Evolutionary conservation across 1,284 basidiomycete genomes (phyloP).

Genomic region (Ganoderma meredithae): DNA sequence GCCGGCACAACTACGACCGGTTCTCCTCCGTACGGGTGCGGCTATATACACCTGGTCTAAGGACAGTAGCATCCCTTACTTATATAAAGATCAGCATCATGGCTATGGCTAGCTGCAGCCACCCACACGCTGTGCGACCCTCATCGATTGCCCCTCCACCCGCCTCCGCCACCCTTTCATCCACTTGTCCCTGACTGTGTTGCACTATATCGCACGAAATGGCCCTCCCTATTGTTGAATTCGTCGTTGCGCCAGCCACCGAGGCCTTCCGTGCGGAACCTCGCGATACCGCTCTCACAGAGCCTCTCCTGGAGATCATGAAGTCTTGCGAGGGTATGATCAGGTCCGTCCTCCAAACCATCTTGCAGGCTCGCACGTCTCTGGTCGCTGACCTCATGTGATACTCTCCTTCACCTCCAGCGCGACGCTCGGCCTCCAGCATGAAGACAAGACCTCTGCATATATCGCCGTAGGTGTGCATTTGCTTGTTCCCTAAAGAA

Average conservation of each 20-base stretch:
- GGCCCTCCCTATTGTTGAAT: conserved; percentile 30
- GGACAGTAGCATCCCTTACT: neutral
- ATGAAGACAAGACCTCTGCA: conserved; percentile 31
- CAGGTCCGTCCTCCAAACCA: conserved; percentile 23
- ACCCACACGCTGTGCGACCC: neutral
- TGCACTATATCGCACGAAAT: conserved; percentile 10
- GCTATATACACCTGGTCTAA: neutral
- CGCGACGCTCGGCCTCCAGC: conserved; percentile 32
- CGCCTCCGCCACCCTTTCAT: neutral
- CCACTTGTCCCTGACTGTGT: neutral
- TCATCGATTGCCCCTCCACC: neutral
- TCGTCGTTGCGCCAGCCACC: conserved; percentile 17
- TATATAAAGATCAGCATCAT: neutral
- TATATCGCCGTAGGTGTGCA: conserved; percentile 31
- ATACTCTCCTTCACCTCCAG: neutral
- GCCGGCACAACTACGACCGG: too few species aligned
- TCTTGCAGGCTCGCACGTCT: neutral
- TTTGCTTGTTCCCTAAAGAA: too few species aligned
- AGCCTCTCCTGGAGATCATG: conserved; percentile 24
- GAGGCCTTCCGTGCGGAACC: conserved; percentile 24
- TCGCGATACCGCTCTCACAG: conserved; percentile 16
- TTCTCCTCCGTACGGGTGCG: too few species aligned
- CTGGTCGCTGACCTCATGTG: neutral
- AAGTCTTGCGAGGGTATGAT: conserved; percentile 30
- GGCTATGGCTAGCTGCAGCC: neutral